These are phyloP conservation scores for Tetramitus jugosus DNA, from an alignment of 208 protist genomes.

Conservation along the genomic window DNA sequence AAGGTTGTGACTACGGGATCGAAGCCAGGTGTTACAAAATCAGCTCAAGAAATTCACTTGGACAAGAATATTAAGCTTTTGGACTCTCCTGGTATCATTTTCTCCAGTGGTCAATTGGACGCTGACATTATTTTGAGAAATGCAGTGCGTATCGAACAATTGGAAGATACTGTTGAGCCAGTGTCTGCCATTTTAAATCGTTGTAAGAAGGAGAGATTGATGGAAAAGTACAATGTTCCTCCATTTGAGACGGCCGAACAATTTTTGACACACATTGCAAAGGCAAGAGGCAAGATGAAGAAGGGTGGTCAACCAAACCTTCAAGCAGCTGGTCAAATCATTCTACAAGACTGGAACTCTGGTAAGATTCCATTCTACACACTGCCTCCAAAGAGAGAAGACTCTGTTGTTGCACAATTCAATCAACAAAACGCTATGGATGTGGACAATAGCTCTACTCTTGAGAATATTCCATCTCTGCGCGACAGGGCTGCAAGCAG, in stretches of 20 bases:
- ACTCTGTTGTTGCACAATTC: background rate
- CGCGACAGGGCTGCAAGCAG: background rate
- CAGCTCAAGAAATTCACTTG: constrained; percentile 83
- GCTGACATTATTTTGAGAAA: constrained; percentile 87
- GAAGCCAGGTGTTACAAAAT: constrained; percentile 86
- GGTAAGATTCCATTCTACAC: constrained; percentile 91
- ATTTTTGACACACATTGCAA: constrained; percentile 42
- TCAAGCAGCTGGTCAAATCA: constrained; percentile 71
- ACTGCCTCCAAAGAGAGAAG: constrained; percentile 52
- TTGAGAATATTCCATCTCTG: background rate
- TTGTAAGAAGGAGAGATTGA: constrained; percentile 43
- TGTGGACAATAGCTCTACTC: background rate
- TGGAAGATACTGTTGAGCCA: constrained; percentile 75
- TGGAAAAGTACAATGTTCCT: constrained; percentile 45
- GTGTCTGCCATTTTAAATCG: constrained; percentile 77
- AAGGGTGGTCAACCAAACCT: constrained; percentile 76
- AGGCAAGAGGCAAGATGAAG: constrained; percentile 48
- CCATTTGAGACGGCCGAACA: constrained; percentile 34
- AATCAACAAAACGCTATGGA: background rate
- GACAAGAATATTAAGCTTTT: constrained; percentile 89
- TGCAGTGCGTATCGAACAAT: constrained; percentile 80
- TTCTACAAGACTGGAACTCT: constrained; percentile 87
- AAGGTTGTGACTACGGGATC: constrained; percentile 75
- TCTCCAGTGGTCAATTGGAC: constrained; percentile 55
- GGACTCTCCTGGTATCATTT: constrained; percentile 92